Evolutionary conservation across 192 early-diverging fungal genomes (phyloP), one percentile per base, ranked within the genome.

Genomic region (Coemansia sp.): DNA sequence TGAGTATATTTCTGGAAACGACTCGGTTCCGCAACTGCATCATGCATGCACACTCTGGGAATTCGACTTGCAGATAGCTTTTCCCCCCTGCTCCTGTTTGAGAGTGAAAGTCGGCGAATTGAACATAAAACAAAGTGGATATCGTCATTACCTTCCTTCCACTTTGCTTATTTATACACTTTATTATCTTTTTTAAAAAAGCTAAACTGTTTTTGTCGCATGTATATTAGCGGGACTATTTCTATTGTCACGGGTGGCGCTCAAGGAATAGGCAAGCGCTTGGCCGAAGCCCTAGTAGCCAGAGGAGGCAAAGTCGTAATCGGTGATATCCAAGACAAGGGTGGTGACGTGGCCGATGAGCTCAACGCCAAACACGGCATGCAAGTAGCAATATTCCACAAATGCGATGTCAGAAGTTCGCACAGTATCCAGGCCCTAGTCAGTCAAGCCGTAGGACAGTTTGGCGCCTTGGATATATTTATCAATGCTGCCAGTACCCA

Each of bases 241-340:
- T 57, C 54, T 29, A 57, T 57, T 6, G 49, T 51, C 49, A 51
- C 49, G 20, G 49, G 49, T 57, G 27, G 54, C 54, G 54, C 29
- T 13, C 49, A 51, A 22, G 91, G 91, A 29, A 88, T 91, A 51
- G 91, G 91, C 54, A 87, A 85, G 66, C 86, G 86, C 2, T 79
- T 91, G 33, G 87, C 90, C 3, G 77, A 87, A 72, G 63, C 80
- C 27, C 69, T 93, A 12, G 79, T 86, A 38, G 71, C 77, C 49
- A 86, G 87, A 72, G 90, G 90, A 20, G 88, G 81, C 69, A 86
- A 86, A 47, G 87, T 92, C 34, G 90, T 90, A 11, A 70, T 92
- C 27, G 89, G 84, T 63, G 90, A 92, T 52, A 78, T 92, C 57
- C 78, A 86, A 22, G 79, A 67, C 22, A 81, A 65, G 31, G 85